Evolutionary conservation across 345 rosid species (phyloP).

Genomic region (Nephelium lappaceum): DNA sequence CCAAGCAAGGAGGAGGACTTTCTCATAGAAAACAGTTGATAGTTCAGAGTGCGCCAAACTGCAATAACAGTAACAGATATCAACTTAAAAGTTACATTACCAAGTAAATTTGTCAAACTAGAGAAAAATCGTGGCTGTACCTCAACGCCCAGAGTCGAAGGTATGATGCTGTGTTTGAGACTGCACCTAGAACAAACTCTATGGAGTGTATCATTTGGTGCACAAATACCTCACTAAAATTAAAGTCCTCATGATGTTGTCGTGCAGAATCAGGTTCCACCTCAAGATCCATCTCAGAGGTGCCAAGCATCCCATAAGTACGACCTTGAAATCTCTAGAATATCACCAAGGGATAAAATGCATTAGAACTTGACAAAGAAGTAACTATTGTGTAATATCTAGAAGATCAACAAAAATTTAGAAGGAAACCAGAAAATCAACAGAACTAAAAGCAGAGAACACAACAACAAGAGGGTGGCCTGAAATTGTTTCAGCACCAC

Average conservation of each 20-base stretch:
- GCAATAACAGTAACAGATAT: conserved; percentile 33
- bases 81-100: conserved; percentile 16
- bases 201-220: conserved; percentile 99
- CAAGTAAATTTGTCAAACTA: not conserved
- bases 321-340: conserved; percentile 94
- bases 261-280: conserved; percentile 79
- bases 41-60: conserved; percentile 97
- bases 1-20: conserved; percentile 93
- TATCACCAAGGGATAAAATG: not conserved
- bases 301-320: conserved; percentile 76
- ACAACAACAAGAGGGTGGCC: not conserved
- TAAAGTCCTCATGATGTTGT: conserved; percentile 79
- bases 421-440: not conserved
- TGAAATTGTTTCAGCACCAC: not conserved
- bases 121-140: conserved; percentile 32
- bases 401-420: not conserved
- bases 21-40: conserved; percentile 96
- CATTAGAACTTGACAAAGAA: conserved; percentile 5
- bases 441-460: not conserved
- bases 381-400: not conserved
- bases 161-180: conserved; percentile 97
- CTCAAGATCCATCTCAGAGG: conserved; percentile 81
- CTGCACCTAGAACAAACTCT: conserved; percentile 94
- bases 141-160: conserved; percentile 99
- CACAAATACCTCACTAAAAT: conserved; percentile 97